Evolutionary conservation across 345 rosid genomes (phyloP).

Genomic region (Aegle marmelos): DNA sequence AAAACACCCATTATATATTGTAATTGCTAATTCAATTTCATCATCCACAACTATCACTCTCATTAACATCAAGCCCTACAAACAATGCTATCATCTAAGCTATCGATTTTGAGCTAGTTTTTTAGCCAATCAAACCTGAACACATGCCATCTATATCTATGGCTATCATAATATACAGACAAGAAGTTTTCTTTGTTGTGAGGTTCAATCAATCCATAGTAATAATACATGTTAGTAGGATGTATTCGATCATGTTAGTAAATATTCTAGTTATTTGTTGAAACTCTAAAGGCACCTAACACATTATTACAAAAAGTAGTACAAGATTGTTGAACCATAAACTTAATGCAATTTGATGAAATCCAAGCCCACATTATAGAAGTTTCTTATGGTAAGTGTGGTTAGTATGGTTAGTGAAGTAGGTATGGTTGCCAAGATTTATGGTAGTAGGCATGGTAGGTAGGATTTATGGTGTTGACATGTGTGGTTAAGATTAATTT

Average conservation of each 20-base stretch:
- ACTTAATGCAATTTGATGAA: too few relatives aligned
- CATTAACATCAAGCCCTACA: background rate
- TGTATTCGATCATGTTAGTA: background rate
- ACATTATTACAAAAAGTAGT: background rate
- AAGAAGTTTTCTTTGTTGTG: background rate
- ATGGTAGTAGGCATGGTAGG: too few relatives aligned
- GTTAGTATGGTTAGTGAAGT: too few relatives aligned
- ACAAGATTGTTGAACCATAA: too few relatives aligned
- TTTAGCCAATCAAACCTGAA: background rate
- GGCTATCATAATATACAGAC: background rate
- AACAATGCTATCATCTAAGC: background rate
- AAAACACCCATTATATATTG: background rate
- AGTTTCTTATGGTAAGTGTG: too few relatives aligned
- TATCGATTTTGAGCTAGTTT: background rate
- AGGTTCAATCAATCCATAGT: background rate
- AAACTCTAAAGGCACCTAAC: background rate
- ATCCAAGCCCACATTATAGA: too few relatives aligned
- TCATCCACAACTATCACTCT: background rate
- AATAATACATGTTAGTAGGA: background rate
- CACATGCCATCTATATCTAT: background rate
- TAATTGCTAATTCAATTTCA: background rate
- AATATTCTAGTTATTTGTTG: background rate
- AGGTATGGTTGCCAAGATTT: too few relatives aligned
- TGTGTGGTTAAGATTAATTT: too few relatives aligned
- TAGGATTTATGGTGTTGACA: too few relatives aligned